Evolutionary conservation across 179 eudicot species (phyloP).

Genomic region (Beta corolliflora): DNA sequence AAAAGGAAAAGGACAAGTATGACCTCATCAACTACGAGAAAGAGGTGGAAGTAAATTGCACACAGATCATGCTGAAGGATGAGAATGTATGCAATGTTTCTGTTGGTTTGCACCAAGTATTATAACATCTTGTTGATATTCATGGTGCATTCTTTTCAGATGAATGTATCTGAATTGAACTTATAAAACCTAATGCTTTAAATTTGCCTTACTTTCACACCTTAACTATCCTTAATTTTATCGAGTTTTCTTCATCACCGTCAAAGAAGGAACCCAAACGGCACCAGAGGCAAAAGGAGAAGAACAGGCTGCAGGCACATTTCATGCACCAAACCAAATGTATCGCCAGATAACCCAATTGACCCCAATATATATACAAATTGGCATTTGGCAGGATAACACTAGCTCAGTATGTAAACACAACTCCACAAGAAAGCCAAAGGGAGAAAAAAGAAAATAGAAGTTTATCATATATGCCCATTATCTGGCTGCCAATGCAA

Average conservation of each 20-base stretch:
- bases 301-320: too few relatives aligned
- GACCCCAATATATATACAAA: neutral
- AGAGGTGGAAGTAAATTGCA: neutral
- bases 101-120: neutral
- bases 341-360: neutral
- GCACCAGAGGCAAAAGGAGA: neutral
- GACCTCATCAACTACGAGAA: neutral
- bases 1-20: neutral
- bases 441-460: neutral
- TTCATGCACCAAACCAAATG: neutral
- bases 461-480: neutral
- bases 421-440: neutral
- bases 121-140: neutral
- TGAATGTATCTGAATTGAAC: too few relatives aligned
- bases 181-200: too few relatives aligned
- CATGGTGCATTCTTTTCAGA: too few relatives aligned
- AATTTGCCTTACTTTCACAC: too few relatives aligned
- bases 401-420: neutral
- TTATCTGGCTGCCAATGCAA: neutral
- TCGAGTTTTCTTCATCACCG: neutral
- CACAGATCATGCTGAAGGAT: neutral
- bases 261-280: neutral
- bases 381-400: neutral
- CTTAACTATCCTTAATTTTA: neutral
- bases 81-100: neutral